These are phyloP conservation scores for Gleditsia sinensis DNA, from an alignment of 306 rosid genomes.

Conservation along the genomic window DNA sequence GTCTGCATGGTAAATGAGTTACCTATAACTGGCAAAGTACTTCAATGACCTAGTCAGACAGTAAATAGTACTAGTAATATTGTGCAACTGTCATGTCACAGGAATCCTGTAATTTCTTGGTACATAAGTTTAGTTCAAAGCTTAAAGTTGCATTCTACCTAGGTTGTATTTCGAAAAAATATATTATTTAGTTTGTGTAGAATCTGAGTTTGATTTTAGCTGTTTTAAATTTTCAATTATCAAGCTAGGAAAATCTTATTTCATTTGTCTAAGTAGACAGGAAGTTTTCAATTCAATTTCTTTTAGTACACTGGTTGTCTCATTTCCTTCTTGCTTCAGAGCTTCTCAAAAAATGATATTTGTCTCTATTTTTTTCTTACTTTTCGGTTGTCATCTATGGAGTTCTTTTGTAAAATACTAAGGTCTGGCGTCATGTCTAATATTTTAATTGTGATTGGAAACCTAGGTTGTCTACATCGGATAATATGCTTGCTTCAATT, in stretches of 20 bases:
- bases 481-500: slow-evolving; percentile 76
- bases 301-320: neutral
- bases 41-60: slow-evolving; percentile 4
- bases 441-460: slow-evolving; percentile 32
- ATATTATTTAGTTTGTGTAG: neutral
- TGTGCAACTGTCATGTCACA: neutral
- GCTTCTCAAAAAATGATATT: slow-evolving; percentile 16
- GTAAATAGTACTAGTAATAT: neutral
- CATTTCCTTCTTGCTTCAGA: neutral
- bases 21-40: neutral
- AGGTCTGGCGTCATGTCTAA: neutral
- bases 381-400: slow-evolving; percentile 14
- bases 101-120: neutral
- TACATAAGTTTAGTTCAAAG: neutral
- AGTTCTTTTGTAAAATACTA: slow-evolving; percentile 23
- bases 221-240: slow-evolving; percentile 5
- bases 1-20: slow-evolving; percentile 11
- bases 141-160: neutral
- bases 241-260: neutral
- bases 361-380: neutral
- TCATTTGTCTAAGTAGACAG: neutral
- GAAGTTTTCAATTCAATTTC: neutral
- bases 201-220: neutral
- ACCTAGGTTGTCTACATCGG: slow-evolving; percentile 83
- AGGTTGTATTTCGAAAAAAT: neutral